Evolutionary conservation across 148 eudicot species (phyloP).

Genomic region (Persicaria tinctoria): DNA sequence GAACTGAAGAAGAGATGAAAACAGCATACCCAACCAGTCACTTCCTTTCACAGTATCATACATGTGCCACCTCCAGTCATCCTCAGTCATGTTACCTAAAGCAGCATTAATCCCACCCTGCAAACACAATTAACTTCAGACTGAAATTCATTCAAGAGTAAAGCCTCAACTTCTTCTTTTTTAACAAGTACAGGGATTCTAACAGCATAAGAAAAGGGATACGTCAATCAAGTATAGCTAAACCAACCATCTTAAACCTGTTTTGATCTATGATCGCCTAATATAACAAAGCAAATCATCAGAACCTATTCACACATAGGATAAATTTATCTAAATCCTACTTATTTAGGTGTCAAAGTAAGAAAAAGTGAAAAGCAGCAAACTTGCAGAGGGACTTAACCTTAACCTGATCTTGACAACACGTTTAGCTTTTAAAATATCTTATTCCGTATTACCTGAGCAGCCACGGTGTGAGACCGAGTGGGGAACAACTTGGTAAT

Average conservation of each 20-base stretch:
- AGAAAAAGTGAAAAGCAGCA: background rate
- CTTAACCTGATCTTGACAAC: too few species aligned
- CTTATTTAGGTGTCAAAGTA: background rate
- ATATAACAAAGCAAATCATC: too few species aligned
- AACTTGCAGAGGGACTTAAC: background rate
- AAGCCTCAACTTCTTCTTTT: too few species aligned
- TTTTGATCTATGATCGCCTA: background rate
- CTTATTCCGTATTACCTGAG: slow-evolving; percentile 42
- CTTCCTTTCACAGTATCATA: slow-evolving; percentile 99
- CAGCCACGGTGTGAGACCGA: slow-evolving; percentile 95
- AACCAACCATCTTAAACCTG: background rate
- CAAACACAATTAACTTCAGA: slow-evolving; percentile 8
- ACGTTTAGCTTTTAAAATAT: too few species aligned
- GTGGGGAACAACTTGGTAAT: slow-evolving; percentile 92
- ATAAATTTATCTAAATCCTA: background rate
- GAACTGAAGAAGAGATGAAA: background rate
- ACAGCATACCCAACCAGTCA: slow-evolving; percentile 54
- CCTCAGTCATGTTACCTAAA: slow-evolving; percentile 94
- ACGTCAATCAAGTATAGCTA: too few species aligned
- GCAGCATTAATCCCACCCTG: slow-evolving; percentile 99
- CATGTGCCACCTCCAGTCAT: slow-evolving; percentile 99
- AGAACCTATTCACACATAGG: background rate
- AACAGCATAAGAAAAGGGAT: too few species aligned
- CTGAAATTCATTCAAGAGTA: background rate
- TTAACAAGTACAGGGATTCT: background rate